Evolutionary conservation across 495 filamentous ascomycete genomes (phyloP).

Genomic region (Filosporella fistucella): DNA sequence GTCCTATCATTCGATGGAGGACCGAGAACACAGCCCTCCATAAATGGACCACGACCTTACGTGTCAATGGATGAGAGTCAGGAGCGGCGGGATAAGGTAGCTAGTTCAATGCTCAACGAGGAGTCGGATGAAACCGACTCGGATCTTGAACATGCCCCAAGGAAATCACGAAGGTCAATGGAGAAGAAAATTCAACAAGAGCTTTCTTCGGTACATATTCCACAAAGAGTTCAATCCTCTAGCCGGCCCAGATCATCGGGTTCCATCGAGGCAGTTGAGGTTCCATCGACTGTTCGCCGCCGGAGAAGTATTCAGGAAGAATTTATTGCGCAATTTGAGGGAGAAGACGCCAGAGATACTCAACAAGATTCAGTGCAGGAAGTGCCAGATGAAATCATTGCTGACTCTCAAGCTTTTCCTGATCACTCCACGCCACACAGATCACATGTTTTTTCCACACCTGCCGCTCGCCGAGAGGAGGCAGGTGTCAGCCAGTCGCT

Average conservation of each 20-base stretch:
- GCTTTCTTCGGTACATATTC: slow-evolving; percentile 6
- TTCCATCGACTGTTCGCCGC: slow-evolving; percentile 16
- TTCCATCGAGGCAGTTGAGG: slow-evolving; percentile 11
- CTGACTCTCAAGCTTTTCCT: slow-evolving; percentile 17
- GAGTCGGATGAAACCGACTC: slow-evolving; percentile 14
- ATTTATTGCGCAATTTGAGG: slow-evolving; percentile 15
- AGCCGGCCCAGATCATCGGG: slow-evolving; percentile 3
- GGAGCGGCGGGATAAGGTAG: slow-evolving; percentile 11
- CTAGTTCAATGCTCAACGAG: neutral
- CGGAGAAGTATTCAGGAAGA: slow-evolving; percentile 12
- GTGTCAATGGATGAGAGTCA: slow-evolving; percentile 20
- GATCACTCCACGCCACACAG: neutral
- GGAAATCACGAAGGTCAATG: slow-evolving; percentile 4
- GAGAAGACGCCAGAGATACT: slow-evolving; percentile 13
- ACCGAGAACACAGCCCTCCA: neutral
- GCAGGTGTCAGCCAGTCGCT: too few species aligned
- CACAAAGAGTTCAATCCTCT: neutral
- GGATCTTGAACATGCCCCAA: slow-evolving; percentile 1
- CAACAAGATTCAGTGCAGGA: neutral
- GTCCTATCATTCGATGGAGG: slow-evolving; percentile 9
- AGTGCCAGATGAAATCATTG: slow-evolving; percentile 16
- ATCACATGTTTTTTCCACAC: too few species aligned
- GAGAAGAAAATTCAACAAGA: slow-evolving; percentile 3
- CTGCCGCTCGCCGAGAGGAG: too few species aligned
- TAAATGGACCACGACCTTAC: slow-evolving; percentile 11